Percentiles rank a stretch among this genome's conserved stretches.
Evolutionary conservation across 768 basidiomycete species (phyloP).

Genomic region (Chiua virens): DNA sequence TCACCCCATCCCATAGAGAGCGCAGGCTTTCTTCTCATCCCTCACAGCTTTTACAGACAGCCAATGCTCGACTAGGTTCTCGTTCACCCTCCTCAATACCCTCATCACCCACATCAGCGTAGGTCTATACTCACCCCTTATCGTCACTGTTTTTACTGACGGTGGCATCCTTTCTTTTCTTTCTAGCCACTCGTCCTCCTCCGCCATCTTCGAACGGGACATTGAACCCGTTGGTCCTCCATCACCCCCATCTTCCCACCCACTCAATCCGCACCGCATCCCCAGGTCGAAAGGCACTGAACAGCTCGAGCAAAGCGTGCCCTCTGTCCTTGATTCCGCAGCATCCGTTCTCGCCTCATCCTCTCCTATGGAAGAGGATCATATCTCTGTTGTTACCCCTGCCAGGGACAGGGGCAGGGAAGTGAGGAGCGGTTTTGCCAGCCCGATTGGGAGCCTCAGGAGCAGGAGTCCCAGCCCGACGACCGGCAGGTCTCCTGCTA

Average conservation of each 20-base stretch:
- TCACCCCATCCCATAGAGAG: slow-evolving; percentile 40
- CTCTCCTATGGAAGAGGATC: slow-evolving; percentile 48
- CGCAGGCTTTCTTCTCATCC: slow-evolving; percentile 41
- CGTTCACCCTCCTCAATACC: slow-evolving; percentile 74
- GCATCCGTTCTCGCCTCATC: slow-evolving; percentile 62
- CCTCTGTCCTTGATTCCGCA: slow-evolving; percentile 83
- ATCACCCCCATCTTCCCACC: slow-evolving; percentile 41
- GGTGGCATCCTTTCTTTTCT: not conserved
- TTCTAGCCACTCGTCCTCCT: slow-evolving; percentile 66
- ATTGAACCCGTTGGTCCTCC: slow-evolving; percentile 59
- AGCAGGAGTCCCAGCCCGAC: slow-evolving; percentile 67
- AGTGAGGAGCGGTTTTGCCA: slow-evolving; percentile 56
- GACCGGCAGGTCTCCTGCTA: slow-evolving; percentile 34
- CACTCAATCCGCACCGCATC: slow-evolving; percentile 67
- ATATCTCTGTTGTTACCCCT: slow-evolving; percentile 66
- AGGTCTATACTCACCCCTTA: slow-evolving; percentile 30
- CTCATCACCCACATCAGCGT: slow-evolving; percentile 79
- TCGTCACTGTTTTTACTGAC: slow-evolving; percentile 23
- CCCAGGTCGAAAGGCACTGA: slow-evolving; percentile 72
- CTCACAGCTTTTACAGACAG: slow-evolving; percentile 50
- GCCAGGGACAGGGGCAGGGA: slow-evolving; percentile 35
- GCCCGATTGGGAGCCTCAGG: slow-evolving; percentile 62
- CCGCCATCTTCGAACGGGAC: slow-evolving; percentile 90
- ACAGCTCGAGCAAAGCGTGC: slow-evolving; percentile 75
- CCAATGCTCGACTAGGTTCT: slow-evolving; percentile 50